Evolutionary conservation across 768 basidiomycete species (phyloP), one percentile per base, ranked within the genome.

Genomic region (Antrodiella citrinella): DNA sequence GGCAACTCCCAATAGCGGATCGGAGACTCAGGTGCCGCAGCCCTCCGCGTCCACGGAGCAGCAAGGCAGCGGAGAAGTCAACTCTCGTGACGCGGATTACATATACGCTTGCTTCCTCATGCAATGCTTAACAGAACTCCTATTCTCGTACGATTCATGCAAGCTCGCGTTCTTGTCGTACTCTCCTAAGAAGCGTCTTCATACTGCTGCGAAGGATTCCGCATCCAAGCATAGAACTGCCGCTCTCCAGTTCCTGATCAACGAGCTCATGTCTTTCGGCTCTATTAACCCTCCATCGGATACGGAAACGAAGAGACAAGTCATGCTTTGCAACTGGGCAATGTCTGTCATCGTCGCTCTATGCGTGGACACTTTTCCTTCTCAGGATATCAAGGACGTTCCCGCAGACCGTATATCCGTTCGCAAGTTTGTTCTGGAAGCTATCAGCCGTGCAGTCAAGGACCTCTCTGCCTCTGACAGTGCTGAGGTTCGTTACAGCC

Each of bases 71-170:
- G 20, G 40, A 12, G 46, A 43, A 1, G 22, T 15, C 11, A 54
- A 30, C 1, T 23, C 53, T 0, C 39, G 52, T 25, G 53, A 56
- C 12, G 53, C 51, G 39, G 62, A 69, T 57, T 68, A 69, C 49
- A 72, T 68, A 66, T 89, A 87, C 59, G 72, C 77, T 13, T 87
- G 84, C 60, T 91, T 94, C 75, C 68, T 91, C 54, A 91, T 94
- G 86, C 89, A 93, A 62, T 86, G 83, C 56, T 72, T 97, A 43
- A 90, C 92, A 2, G 96, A 99, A 67, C 71, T 98, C 9, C 68
- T 96, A 11, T 91, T 95, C 53, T 97, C 92, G 11, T 99, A 98
- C 59, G 86, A 92, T 57, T 66, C 81, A 4, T 94, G 91, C 80
- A 99, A 98, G 66, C 63, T 82, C 21, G 82, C 86, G 4, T 91